Base-by-base conservation (phyloP, 2,329 filamentous ascomycete genomes). In the Alternaria sp. region DNA sequence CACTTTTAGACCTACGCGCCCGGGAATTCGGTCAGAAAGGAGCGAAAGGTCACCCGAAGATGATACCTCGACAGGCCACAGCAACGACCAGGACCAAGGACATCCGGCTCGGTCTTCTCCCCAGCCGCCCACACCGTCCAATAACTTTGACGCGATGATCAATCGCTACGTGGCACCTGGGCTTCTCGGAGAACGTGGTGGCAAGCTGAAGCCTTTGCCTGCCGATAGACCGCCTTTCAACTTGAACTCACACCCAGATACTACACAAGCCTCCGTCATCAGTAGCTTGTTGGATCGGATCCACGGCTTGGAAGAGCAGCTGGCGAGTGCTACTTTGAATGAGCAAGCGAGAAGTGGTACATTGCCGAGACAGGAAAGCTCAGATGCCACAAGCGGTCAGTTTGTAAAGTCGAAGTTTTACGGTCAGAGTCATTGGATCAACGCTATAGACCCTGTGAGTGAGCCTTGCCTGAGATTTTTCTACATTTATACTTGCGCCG, bases 321-420 rank as follows among this genome's bases (percentile, higher is more conserved):
- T 49, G 28, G 46, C 46, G 4, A 36, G 41, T 30, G n/a, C 47
- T 26, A 34, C 18, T 12, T 20, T 49, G 1, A 36, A 49, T 7
- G 46, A 49, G 2, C 4, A 49, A 11, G 28, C n/a, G 3, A 36
- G 46, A 2, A 36, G 1, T 49, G 11, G 46, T 49, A 34, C 30
- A 3, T 36, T 20, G 26, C 42, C 16, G 24, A 1, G n/a, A 46
- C 53, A 14, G 46, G 46, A 49, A 24, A 34, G 28, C 2, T 18
- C 46, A 49, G 30, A 20, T 49, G 46, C 28, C 2, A 32, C 28
- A 11, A 49, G 42, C 30, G 56, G 56, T 2, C 56, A 59, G 16
- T 75, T 74, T 30, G 56, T 86, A 53, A 89, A 89, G 67, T 83
- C 82, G 0, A 82, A 85, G 0, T 73, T 87, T 4, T 86, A 87